phyloP scores from a whole-genome alignment of 108 stramenopile species.

The Cyclostephanos invisitatus region DNA sequence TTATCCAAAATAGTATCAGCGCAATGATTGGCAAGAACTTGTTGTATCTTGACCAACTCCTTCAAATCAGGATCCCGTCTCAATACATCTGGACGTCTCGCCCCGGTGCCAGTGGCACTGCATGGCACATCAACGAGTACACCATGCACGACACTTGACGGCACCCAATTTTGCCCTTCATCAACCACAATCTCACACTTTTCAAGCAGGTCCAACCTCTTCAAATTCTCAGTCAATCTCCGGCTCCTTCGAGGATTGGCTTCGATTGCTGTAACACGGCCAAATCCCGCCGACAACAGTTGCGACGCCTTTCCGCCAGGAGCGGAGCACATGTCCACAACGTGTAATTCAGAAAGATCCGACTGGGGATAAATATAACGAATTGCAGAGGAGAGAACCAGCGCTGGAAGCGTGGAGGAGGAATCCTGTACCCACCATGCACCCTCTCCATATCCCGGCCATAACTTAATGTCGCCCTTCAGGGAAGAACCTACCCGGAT shows the following conservation, averaged over 20 bases:
- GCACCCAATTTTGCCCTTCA: constrained; percentile 66
- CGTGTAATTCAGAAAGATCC: constrained; percentile 48
- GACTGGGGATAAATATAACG: constrained; percentile 23
- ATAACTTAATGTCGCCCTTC: constrained; percentile 53
- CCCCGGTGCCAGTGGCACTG: constrained; percentile 78
- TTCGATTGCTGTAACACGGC: constrained; percentile 75
- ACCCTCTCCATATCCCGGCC: constrained; percentile 73
- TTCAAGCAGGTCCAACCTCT: constrained; percentile 52
- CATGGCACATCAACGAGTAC: constrained; percentile 83
- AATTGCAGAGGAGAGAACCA: constrained; percentile 56
- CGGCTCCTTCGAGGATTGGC: constrained; percentile 45
- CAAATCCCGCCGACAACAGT: constrained; percentile 84
- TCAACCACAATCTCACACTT: constrained; percentile 60
- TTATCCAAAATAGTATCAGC: constrained; percentile 59
- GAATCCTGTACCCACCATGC: constrained; percentile 88
- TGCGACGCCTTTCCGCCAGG: constrained; percentile 98
- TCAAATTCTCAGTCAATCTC: constrained; percentile 62
- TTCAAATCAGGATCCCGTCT: constrained; percentile 42
- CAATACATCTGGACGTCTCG: constrained; percentile 78
- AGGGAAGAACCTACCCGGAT: constrained; percentile 48
- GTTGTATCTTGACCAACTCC: constrained; percentile 58
- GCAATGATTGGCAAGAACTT: constrained; percentile 61
- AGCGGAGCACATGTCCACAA: constrained; percentile 96
- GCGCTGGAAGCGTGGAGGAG: constrained; percentile 74
- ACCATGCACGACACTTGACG: constrained; percentile 49